A percentile compares a stretch with the other conserved stretches of the same genome.
Evolutionary conservation across 345 rosid species (phyloP).

Genomic region (Gynandropsis gynandra): DNA sequence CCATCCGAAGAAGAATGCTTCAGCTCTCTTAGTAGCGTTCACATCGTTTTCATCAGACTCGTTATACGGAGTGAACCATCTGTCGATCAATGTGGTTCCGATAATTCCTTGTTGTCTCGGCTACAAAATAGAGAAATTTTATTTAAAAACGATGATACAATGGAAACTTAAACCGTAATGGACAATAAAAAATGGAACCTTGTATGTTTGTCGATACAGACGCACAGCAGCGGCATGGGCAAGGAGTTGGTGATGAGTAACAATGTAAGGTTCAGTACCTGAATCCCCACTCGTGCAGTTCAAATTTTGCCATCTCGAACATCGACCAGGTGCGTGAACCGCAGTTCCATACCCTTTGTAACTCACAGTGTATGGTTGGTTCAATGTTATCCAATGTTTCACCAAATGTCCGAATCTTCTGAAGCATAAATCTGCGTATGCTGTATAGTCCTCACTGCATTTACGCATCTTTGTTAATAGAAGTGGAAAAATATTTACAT

Average conservation of each 20-base stretch:
- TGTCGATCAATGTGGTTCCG: no score
- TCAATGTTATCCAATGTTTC: constrained; percentile 30
- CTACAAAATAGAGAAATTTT: no score
- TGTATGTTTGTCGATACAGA: background rate
- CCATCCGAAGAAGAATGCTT: no score
- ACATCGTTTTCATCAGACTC: no score
- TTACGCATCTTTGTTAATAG: background rate
- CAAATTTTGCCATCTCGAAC: background rate
- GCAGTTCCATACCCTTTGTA: background rate
- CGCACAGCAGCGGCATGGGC: constrained; percentile 2
- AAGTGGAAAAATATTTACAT: no score
- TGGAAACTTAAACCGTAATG: no score
- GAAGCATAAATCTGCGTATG: constrained; percentile 24
- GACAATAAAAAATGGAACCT: no score
- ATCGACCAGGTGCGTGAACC: constrained; percentile 9
- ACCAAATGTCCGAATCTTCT: constrained; percentile 27
- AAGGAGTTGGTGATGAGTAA: constrained; percentile 1
- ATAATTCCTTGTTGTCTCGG: no score
- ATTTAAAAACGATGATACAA: no score
- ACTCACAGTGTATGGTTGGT: constrained; percentile 20
- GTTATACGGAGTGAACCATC: no score
- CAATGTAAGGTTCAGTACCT: background rate
- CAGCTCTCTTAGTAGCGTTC: no score
- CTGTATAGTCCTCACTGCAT: constrained; percentile 25
- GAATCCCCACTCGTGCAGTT: constrained; percentile 18